phyloP scores from a whole-genome alignment of 768 basidiomycete genomes.

The Mycena rosella region DNA sequence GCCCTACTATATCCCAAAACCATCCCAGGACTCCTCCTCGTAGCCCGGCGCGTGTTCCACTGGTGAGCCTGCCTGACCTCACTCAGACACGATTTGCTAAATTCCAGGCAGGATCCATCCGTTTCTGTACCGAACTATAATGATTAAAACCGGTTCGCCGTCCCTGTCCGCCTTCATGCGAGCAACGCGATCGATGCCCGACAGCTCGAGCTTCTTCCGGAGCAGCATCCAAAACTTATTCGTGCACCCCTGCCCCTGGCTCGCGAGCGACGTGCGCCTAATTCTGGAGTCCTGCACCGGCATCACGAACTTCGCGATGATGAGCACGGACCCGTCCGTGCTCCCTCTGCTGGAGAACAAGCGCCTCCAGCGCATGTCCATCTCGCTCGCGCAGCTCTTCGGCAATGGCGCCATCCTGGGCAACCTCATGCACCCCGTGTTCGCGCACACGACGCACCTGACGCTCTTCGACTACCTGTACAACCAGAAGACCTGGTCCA shows the following conservation, averaged over 20 bases:
- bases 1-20: slow-evolving; percentile 1
- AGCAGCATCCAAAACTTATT: slow-evolving; percentile 20
- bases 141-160: slow-evolving; percentile 5
- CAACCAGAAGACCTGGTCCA: slow-evolving; percentile 4
- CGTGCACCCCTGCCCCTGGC: slow-evolving; percentile 8
- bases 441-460: slow-evolving; percentile 32
- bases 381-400: slow-evolving; percentile 19
- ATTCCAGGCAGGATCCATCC: slow-evolving; percentile 15
- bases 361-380: slow-evolving; percentile 10
- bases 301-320: slow-evolving; percentile 20
- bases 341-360: slow-evolving; percentile 13
- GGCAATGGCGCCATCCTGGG: slow-evolving; percentile 7
- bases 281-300: slow-evolving; percentile 12
- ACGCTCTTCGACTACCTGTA: slow-evolving; percentile 20
- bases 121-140: slow-evolving; percentile 7
- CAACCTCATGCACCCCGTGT: slow-evolving; percentile 19
- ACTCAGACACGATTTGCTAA: not conserved
- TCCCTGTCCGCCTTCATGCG: slow-evolving; percentile 3
- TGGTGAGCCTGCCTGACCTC: not conserved
- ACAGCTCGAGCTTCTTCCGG: slow-evolving; percentile 9
- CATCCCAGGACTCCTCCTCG: slow-evolving; percentile 15
- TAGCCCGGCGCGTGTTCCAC: slow-evolving; percentile 18
- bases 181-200: not conserved
- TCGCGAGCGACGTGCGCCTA: slow-evolving; percentile 2
- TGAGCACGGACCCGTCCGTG: slow-evolving; percentile 13